Evolutionary conservation across 2,329 filamentous ascomycete species (phyloP).

Genomic region (Balansia obtecta): DNA sequence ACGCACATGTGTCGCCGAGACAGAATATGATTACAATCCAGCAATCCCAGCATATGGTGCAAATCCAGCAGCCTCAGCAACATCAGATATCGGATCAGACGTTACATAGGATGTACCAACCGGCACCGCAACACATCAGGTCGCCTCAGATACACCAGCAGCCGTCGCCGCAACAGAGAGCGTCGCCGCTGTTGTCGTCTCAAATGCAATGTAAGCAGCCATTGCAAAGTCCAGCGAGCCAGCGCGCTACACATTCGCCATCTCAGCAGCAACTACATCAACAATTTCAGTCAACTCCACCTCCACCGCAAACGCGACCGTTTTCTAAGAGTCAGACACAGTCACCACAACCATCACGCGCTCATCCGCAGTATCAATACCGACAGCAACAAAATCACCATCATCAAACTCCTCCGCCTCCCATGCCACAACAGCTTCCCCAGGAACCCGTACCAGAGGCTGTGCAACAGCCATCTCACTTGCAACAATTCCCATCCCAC

Average conservation of each 20-base stretch:
- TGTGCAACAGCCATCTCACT: not conserved
- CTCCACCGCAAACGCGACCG: constrained; percentile 2
- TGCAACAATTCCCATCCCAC: not conserved
- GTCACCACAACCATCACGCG: constrained; percentile 13
- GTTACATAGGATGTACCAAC: constrained; percentile 7
- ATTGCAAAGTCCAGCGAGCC: constrained; percentile 6
- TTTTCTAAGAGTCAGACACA: constrained; percentile 12
- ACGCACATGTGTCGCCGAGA: constrained; percentile 4
- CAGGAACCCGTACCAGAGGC: constrained; percentile 4
- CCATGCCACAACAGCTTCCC: constrained; percentile 1
- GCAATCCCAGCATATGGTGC: constrained; percentile 3
- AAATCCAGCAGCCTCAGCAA: constrained; percentile 5
- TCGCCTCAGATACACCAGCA: constrained; percentile 11
- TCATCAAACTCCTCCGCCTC: constrained; percentile 6
- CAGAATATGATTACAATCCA: constrained; percentile 3
- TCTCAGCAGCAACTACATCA: constrained; percentile 16
- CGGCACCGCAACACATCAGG: constrained; percentile 9
- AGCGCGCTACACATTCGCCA: constrained; percentile 7
- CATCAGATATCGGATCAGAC: constrained; percentile 5
- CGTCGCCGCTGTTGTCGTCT: constrained; percentile 5
- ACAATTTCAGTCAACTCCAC: constrained; percentile 11
- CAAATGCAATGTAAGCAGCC: constrained; percentile 9
- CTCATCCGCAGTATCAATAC: constrained; percentile 4
- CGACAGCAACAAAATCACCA: constrained; percentile 1
- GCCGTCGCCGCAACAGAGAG: constrained; percentile 8